Conservation (phyloP, 2,329 filamentous ascomycete species). For the Trichoderma gracile region DNA sequence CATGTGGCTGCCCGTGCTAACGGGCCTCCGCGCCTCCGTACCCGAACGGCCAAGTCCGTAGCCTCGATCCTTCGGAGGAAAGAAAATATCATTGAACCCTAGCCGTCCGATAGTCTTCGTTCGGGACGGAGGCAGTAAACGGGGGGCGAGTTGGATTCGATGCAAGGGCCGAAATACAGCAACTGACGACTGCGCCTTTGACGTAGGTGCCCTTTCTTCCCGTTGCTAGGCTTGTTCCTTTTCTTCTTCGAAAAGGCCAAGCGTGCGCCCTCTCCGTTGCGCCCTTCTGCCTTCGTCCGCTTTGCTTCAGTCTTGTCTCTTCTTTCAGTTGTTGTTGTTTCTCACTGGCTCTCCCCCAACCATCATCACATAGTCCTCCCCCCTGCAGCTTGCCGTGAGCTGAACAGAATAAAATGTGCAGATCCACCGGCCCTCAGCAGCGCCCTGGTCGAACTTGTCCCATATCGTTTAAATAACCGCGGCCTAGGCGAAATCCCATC, state of each 20-base stretch:
- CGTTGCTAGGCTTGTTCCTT: neutral
- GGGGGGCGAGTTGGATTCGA: no score
- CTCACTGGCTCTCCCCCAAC: neutral
- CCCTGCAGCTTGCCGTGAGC: conserved; percentile 9
- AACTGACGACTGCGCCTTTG: conserved; percentile 1
- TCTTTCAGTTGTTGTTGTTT: neutral
- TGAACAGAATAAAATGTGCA: conserved; percentile 9
- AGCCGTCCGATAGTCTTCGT: no score
- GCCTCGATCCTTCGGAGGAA: neutral
- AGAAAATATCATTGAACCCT: no score
- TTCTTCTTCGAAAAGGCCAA: neutral
- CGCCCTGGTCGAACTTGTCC: conserved; percentile 5
- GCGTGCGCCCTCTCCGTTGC: no score
- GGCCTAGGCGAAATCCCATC: conserved; percentile 13
- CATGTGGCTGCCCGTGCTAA: neutral
- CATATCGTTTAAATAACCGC: neutral
- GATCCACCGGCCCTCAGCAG: conserved; percentile 9
- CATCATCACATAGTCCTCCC: neutral
- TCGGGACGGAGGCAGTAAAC: no score
- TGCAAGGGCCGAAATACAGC: no score
- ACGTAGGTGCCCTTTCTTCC: neutral
- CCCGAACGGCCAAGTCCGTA: conserved; percentile 17
- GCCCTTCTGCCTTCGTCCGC: no score
- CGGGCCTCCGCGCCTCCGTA: conserved; percentile 8
- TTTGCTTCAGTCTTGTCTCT: neutral